These are phyloP conservation scores for Bacterosira constricta DNA, from an alignment of 108 stramenopile genomes.

Conservation along the genomic window DNA sequence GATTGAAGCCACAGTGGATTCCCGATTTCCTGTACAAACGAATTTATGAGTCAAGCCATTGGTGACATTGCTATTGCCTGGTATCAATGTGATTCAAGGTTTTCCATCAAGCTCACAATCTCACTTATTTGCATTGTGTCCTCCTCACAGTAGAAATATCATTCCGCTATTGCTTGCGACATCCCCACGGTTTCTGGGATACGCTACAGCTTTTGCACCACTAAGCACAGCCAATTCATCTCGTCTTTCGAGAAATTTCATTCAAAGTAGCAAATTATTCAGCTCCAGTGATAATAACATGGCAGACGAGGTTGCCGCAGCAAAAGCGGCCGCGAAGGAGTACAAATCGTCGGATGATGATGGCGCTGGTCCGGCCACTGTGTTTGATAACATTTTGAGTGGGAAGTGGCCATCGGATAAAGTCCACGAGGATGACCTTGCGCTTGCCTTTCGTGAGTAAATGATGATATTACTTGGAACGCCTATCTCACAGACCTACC, in stretches of 20 bases:
- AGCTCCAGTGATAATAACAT: slow-evolving; percentile 19
- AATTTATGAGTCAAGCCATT: neutral
- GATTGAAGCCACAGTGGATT: too few relatives aligned
- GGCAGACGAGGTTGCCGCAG: slow-evolving; percentile 53
- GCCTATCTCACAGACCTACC: too few relatives aligned
- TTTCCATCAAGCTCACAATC: neutral
- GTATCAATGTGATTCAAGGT: neutral
- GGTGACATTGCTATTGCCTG: neutral
- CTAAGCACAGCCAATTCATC: neutral
- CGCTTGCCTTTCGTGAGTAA: slow-evolving; percentile 81
- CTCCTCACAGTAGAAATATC: slow-evolving; percentile 14
- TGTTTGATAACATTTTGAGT: slow-evolving; percentile 95
- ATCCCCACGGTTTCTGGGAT: slow-evolving; percentile 20
- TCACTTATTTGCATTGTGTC: too few relatives aligned
- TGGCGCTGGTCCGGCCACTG: slow-evolving; percentile 80
- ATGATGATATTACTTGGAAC: neutral
- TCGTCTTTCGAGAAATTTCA: neutral
- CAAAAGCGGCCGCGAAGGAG: slow-evolving; percentile 56
- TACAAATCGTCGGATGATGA: slow-evolving; percentile 48
- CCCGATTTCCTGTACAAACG: too few relatives aligned
- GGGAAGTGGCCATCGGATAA: slow-evolving; percentile 81
- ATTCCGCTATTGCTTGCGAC: slow-evolving; percentile 24
- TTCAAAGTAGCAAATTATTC: neutral
- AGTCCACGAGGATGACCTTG: slow-evolving; percentile 94
- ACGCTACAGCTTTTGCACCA: slow-evolving; percentile 19